Percentiles rank a stretch among this genome's conserved stretches.
These are phyloP conservation scores for Cenchrus americanus DNA, from an alignment of 176 grass and related monocot species.

Conservation along the genomic window DNA sequence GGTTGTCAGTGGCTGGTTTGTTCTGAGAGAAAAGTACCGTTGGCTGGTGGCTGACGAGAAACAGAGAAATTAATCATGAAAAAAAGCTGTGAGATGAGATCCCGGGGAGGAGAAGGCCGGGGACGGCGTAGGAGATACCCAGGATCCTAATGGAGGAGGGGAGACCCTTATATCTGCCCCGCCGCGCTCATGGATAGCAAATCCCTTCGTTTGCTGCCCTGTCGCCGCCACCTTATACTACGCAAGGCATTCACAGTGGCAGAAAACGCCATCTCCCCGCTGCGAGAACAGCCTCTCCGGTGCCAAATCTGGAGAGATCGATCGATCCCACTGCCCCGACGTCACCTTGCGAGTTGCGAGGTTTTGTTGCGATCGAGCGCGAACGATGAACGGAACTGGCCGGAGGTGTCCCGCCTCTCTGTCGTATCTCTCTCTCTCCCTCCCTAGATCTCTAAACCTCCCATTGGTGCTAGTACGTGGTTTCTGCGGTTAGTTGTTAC, in stretches of 20 bases:
- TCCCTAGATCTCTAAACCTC: neutral
- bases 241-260: neutral
- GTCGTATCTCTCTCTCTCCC: too few relatives aligned
- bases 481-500: neutral
- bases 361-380: too few relatives aligned
- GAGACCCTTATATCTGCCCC: neutral
- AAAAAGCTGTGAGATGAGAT: neutral
- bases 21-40: too few relatives aligned
- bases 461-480: neutral
- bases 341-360: neutral
- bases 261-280: neutral
- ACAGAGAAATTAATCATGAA: neutral
- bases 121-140: conserved; percentile 10
- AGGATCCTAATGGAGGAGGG: neutral
- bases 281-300: neutral
- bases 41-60: too few relatives aligned
- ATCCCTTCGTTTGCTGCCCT: neutral
- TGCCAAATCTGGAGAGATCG: neutral
- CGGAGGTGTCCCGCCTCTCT: too few relatives aligned
- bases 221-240: neutral
- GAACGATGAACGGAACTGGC: too few relatives aligned
- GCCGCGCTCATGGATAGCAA: neutral
- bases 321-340: too few relatives aligned
- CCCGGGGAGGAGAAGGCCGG: neutral
- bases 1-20: too few relatives aligned